phyloP scores from a whole-genome alignment of 306 rosid species.

The Pyrus betulifolia region DNA sequence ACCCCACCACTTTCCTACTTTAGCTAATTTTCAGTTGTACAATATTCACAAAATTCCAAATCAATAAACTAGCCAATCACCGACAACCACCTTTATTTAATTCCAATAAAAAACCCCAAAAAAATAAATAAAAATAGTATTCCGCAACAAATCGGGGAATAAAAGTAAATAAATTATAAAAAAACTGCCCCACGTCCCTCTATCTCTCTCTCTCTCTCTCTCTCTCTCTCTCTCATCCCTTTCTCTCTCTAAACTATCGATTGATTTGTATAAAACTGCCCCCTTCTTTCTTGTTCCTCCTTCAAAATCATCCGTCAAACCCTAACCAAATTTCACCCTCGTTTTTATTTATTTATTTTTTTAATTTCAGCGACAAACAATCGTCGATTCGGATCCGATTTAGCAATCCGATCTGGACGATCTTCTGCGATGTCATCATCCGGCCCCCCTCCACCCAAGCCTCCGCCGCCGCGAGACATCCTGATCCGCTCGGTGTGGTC shows the following conservation, averaged over 20 bases:
- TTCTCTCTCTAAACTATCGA: neutral
- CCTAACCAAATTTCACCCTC: neutral
- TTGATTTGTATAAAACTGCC: neutral
- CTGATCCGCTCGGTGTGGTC: conserved; percentile 58
- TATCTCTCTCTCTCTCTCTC: neutral
- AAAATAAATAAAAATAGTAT: neutral
- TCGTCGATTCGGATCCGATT: neutral
- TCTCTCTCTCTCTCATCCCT: neutral
- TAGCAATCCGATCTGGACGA: conserved; percentile 2
- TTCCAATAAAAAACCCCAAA: neutral
- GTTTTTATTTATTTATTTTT: neutral
- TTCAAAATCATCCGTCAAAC: conserved; percentile 1
- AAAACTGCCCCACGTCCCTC: neutral
- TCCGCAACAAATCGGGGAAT: neutral
- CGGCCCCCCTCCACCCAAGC: neutral
- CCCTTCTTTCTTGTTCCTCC: neutral
- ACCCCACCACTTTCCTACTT: neutral
- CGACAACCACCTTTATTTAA: neutral
- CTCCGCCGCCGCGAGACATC: conserved; percentile 4
- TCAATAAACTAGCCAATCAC: neutral
- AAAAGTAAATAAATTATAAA: neutral
- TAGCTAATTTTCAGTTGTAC: neutral
- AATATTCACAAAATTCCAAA: neutral
- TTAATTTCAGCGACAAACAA: neutral
- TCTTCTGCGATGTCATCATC: conserved; percentile 18